Base-by-base conservation (phyloP, 345 rosid species). In the Pistacia vera region DNA sequence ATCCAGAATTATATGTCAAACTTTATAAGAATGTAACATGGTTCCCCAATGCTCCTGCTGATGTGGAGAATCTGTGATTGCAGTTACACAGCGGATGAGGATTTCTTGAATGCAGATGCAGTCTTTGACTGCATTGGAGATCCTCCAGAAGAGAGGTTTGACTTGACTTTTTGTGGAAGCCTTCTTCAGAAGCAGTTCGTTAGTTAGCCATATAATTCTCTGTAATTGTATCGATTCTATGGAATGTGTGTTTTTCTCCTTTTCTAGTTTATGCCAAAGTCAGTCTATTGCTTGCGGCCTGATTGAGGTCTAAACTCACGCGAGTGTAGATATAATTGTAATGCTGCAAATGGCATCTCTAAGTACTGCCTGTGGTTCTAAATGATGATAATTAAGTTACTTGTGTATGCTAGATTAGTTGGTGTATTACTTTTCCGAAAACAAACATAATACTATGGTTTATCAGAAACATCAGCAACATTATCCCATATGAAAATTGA, bases 121-220 rank as follows among this genome's bases (percentile, higher is more conserved):
- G 91, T 95, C 16, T 91, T 95, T 20, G 97, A 93, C 66, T 90
- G 87, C 91, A 95, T 95, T 63, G 98, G 99, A 79, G 98, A 95
- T 86, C 96, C 98, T 81, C 99, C 96, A 1, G 94, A 90, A 65
- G 98, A 93, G 83, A 83, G 87, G 22, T 93, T 95, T 75, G 94
- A 93, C 80, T 82, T 95, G 78, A 84, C 86, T 78, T 93, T 93
- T 85, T 93, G 96, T 73, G 90, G 83, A 81, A 87, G 76, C 77
- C 98, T 91, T 79, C 92, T 91, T 65, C 90, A 90, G 86, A 89
- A 88, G 87, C 99, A 91, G 85, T 85, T 83, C 62, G 98, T 87
- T 61, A 86, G 89, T 82, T 86, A 80, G 52, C 71, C 60, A 69
- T 61, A 11, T 8, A 46, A 41, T 54, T 66, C 41, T 49, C 33